These are phyloP conservation scores for Elsinoe fawcettii DNA, from an alignment of 2,329 filamentous ascomycete species.

Conservation along the genomic window DNA sequence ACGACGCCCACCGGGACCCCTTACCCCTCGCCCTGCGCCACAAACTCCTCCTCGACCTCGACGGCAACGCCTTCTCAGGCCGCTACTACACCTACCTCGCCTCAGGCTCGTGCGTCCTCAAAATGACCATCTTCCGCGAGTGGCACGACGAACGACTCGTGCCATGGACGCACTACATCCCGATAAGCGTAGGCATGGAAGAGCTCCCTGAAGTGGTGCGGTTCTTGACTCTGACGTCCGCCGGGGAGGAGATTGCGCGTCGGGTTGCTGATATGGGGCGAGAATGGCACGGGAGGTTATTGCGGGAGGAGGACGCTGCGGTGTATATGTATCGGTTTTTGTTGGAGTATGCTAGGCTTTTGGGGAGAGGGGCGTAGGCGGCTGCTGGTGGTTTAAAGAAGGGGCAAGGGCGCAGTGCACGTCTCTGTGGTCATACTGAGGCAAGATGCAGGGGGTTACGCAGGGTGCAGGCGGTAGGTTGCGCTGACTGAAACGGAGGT, in stretches of 20 bases:
- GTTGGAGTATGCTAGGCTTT: slow-evolving; percentile 68
- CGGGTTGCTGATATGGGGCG: slow-evolving; percentile 17
- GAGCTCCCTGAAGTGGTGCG: slow-evolving; percentile 47
- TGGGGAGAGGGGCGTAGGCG: too few species aligned
- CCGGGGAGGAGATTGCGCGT: slow-evolving; percentile 17
- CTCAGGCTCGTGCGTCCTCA: slow-evolving; percentile 42
- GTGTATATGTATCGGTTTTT: slow-evolving; percentile 67
- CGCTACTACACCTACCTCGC: slow-evolving; percentile 46
- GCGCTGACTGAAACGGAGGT: too few species aligned
- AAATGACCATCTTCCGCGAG: slow-evolving; percentile 47
- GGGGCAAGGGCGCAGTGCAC: too few species aligned
- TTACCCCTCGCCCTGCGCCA: slow-evolving; percentile 22
- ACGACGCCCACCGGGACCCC: background rate
- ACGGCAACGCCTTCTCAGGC: slow-evolving; percentile 50
- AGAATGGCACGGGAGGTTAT: slow-evolving; percentile 16
- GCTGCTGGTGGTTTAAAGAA: too few species aligned
- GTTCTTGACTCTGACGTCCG: slow-evolving; percentile 34
- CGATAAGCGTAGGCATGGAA: slow-evolving; percentile 42
- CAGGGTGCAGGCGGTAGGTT: too few species aligned
- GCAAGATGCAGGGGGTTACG: too few species aligned
- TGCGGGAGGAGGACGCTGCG: slow-evolving; percentile 44
- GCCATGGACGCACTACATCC: slow-evolving; percentile 52
- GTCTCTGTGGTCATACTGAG: too few species aligned
- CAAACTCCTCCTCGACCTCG: slow-evolving; percentile 44
- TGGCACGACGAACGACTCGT: slow-evolving; percentile 52